Conservation (phyloP, 371 early-diverging fungal species). For the Mortierella sp. region DNA sequence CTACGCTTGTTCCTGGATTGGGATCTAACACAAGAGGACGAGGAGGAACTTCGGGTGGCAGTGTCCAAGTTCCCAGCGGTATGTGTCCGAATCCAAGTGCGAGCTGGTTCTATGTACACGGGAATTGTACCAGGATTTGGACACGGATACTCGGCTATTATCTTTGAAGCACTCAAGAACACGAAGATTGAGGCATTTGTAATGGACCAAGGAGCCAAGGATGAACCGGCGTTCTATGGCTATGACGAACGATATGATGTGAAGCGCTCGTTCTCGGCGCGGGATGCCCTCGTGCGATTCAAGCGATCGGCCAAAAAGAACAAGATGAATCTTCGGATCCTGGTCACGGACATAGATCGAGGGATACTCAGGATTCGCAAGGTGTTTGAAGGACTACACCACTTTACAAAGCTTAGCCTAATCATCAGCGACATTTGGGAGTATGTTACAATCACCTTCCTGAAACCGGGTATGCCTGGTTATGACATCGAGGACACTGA, state of each 20-base stretch:
- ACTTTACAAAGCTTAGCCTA: slow-evolving; percentile 25
- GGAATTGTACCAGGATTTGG: slow-evolving; percentile 8
- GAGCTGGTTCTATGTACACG: not conserved
- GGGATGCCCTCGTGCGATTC: slow-evolving; percentile 17
- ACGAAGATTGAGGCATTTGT: slow-evolving; percentile 26
- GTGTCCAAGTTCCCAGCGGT: slow-evolving; percentile 18
- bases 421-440: slow-evolving; percentile 22
- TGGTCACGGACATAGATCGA: slow-evolving; percentile 25
- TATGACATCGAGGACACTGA: slow-evolving; percentile 29
- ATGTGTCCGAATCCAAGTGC: slow-evolving; percentile 19
- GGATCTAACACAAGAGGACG: slow-evolving; percentile 30
- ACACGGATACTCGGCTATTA: slow-evolving; percentile 19
- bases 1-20: slow-evolving; percentile 34
- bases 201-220: slow-evolving; percentile 7
- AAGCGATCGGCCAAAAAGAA: slow-evolving; percentile 8
- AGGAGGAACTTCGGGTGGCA: slow-evolving; percentile 22
- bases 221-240: slow-evolving; percentile 3
- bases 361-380: slow-evolving; percentile 7
- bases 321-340: slow-evolving; percentile 22
- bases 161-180: slow-evolving; percentile 23
- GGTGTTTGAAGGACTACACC: slow-evolving; percentile 27
- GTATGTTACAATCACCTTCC: slow-evolving; percentile 23
- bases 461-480: slow-evolving; percentile 19
- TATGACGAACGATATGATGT: slow-evolving; percentile 16
- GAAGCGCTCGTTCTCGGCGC: not conserved